These are phyloP conservation scores for Pseudocercospora ulei DNA, from an alignment of 2,329 filamentous ascomycete species.

Conservation along the genomic window DNA sequence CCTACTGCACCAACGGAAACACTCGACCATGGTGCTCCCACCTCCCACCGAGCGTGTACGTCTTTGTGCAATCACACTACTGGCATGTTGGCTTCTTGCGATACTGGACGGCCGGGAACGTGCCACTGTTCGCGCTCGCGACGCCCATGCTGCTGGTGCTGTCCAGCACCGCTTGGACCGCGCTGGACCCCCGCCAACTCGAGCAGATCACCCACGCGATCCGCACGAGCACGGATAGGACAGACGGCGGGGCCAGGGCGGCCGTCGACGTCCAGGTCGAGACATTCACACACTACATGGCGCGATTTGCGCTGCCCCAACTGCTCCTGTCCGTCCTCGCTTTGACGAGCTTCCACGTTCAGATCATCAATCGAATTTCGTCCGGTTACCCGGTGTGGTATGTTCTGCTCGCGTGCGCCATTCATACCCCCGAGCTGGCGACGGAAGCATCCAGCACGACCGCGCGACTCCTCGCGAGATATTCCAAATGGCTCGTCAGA, in stretches of 20 bases:
- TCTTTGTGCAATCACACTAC: constrained; percentile 79
- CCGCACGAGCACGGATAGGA: not conserved
- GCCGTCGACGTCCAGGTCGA: constrained; percentile 6
- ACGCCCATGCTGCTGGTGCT: constrained; percentile 64
- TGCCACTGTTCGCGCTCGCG: constrained; percentile 79
- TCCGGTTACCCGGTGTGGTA: constrained; percentile 89
- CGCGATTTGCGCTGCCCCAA: constrained; percentile 61
- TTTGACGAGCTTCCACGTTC: constrained; percentile 75
- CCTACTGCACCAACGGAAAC: constrained; percentile 50
- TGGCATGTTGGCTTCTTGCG: constrained; percentile 82
- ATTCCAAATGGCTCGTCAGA: constrained; percentile 42
- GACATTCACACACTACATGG: constrained; percentile 29
- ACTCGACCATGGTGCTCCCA: constrained; percentile 62
- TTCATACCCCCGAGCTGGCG: constrained; percentile 17
- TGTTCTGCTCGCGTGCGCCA: constrained; percentile 57
- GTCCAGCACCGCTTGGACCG: constrained; percentile 47
- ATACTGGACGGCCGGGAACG: constrained; percentile 81
- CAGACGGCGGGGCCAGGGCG: not conserved
- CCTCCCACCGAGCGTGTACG: constrained; percentile 75
- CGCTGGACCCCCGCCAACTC: not conserved
- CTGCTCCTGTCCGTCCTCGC: constrained; percentile 60
- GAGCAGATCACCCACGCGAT: not conserved
- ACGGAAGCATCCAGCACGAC: not conserved
- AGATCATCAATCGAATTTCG: constrained; percentile 81
- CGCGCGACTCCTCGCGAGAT: constrained; percentile 6